These are phyloP conservation scores for Echium plantagineum DNA, from an alignment of 257 asterid species.

Conservation along the genomic window DNA sequence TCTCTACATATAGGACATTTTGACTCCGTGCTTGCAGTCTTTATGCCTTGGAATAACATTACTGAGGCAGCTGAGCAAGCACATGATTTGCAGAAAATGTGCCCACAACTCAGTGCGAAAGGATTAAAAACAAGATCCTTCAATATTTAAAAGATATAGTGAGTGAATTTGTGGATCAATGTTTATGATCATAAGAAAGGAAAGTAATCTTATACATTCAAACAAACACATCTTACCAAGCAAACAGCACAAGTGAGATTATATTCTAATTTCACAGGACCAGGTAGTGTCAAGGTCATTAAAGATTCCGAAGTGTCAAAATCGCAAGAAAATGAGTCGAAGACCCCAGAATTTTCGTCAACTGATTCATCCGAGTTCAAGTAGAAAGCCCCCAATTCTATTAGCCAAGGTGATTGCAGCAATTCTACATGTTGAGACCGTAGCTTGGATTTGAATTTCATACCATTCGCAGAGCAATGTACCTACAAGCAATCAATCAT, in stretches of 20 bases:
- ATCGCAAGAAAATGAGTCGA: conserved; percentile 40
- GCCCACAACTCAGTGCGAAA: conserved; percentile 72
- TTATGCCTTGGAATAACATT: conserved; percentile 57
- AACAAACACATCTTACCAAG: conserved; percentile 40
- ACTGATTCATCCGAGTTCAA: conserved; percentile 36
- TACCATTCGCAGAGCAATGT: conserved; percentile 64
- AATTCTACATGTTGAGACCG: conserved; percentile 54
- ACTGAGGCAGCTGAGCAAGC: conserved; percentile 79
- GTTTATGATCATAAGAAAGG: background rate
- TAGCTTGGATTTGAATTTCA: conserved; percentile 63
- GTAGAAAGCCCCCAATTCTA: conserved; percentile 71
- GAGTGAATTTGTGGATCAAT: background rate
- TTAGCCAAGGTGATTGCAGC: conserved; percentile 74
- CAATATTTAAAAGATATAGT: background rate
- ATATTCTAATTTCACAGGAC: conserved; percentile 46
- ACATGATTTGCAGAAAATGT: conserved; percentile 72
- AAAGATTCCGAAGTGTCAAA: conserved; percentile 33
- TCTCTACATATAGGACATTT: conserved; percentile 82
- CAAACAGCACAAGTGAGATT: conserved; percentile 74
- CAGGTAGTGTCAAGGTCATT: conserved; percentile 56
- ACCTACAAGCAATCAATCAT: conserved; percentile 25
- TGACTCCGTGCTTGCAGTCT: conserved; percentile 44
- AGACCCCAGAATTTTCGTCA: conserved; percentile 24
- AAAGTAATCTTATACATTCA: background rate
- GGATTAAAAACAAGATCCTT: conserved; percentile 74